Conservation (phyloP, 768 basidiomycete species). For the Melanogaster broomeanus region DNA sequence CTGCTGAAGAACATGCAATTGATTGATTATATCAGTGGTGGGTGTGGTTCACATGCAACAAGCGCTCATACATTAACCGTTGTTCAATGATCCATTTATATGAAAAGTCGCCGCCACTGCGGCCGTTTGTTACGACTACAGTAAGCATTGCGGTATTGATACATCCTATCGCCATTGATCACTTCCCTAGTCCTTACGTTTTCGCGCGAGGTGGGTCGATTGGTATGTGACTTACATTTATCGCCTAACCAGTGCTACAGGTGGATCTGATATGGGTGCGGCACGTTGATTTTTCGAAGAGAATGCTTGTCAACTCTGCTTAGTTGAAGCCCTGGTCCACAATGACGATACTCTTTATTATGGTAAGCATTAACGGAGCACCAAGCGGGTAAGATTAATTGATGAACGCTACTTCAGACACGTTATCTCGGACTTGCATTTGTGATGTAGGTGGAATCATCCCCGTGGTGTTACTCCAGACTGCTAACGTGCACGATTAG, state of each 20-base stretch:
- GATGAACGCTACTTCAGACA: neutral
- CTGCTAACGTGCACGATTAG: conserved; percentile 1
- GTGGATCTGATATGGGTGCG: conserved; percentile 15
- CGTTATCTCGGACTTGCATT: conserved; percentile 11
- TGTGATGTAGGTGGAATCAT: conserved; percentile 1
- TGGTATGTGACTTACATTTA: neutral
- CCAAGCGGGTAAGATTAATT: neutral
- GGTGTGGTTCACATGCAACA: neutral
- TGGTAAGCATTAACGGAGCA: conserved; percentile 1
- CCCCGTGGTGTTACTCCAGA: neutral
- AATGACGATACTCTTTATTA: conserved; percentile 9
- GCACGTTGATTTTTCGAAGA: neutral
- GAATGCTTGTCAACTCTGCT: neutral
- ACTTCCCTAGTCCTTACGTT: conserved; percentile 8
- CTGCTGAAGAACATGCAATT: neutral
- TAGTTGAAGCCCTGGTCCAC: conserved; percentile 12
- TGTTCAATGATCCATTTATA: neutral
- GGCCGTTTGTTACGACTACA: conserved; percentile 11
- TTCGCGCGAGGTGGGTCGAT: conserved; percentile 4
- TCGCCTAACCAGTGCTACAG: neutral
- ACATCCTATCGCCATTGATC: neutral
- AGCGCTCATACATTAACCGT: neutral
- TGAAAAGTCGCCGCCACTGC: conserved; percentile 1
- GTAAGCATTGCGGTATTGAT: neutral
- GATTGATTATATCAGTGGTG: neutral